These are phyloP conservation scores for Fomitopsis pulvina DNA, from an alignment of 768 basidiomycete genomes.

Conservation along the genomic window DNA sequence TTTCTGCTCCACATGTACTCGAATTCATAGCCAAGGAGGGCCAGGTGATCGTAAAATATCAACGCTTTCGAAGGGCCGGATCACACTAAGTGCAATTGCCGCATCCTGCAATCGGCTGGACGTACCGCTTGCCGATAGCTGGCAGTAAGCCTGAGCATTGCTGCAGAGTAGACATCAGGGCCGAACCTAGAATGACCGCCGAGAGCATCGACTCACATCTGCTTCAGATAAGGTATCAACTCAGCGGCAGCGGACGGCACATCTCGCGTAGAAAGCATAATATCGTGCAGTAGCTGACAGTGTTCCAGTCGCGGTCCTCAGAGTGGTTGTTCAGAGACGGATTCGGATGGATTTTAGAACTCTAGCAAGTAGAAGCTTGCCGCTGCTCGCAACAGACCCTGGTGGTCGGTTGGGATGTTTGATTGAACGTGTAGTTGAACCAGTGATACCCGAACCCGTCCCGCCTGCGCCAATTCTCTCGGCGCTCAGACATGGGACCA, in stretches of 20 bases:
- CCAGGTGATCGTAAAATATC: conserved; percentile 10
- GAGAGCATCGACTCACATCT: background rate
- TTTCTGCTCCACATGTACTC: conserved; percentile 2
- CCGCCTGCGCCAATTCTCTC: too few species aligned
- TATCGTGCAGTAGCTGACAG: too few species aligned
- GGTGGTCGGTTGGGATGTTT: too few species aligned
- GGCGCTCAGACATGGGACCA: too few species aligned
- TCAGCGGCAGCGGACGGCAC: background rate
- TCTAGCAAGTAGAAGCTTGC: too few species aligned
- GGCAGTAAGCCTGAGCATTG: background rate
- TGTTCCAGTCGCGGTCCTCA: too few species aligned
- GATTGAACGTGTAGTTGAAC: too few species aligned
- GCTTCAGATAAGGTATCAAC: background rate
- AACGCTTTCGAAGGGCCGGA: background rate
- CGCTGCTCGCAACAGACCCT: too few species aligned
- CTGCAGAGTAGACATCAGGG: background rate
- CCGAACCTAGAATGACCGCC: background rate
- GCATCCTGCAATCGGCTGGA: background rate
- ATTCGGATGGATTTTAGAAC: too few species aligned
- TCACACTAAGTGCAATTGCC: background rate
- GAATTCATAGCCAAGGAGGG: conserved; percentile 9
- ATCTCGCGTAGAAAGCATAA: background rate
- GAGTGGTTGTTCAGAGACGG: too few species aligned
- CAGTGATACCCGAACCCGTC: too few species aligned
- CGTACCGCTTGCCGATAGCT: background rate